Base-by-base conservation (phyloP, 2,329 filamentous ascomycete species). In the Fusarium falciforme region DNA sequence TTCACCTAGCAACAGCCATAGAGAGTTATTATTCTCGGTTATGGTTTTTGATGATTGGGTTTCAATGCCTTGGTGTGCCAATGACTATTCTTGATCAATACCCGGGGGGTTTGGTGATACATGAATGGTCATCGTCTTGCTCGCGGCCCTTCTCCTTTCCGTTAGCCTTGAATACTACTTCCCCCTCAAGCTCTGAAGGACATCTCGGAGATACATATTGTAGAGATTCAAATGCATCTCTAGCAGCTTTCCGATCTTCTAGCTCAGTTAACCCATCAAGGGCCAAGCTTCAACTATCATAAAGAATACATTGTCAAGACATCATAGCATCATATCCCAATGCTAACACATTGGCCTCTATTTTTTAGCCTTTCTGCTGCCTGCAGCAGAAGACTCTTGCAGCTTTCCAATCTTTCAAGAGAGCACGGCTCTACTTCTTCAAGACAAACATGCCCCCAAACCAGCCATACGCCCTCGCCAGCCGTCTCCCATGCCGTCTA, bases 381-480 rank as follows among this genome's bases (percentile, higher is more conserved):
- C 27, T 27, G 27, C 7, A 27, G 27, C 7, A 27, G 27, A 27
- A 27, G 27, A 27, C 9, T 12, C 6, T 5, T 3, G 5, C 25
- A 31, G 11, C 10, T 31, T 54, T 14, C 17, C 3, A 14, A 31
- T 10, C 8, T 5, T 31, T 17, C 3, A 31, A 52, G 27, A 9
- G 10, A 54, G 27, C 25, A 29, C 14, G 9, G 6, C 1, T 4
- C 11, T 59, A 57, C 2, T 62, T 35, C 0, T 66, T 71, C 40
- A 76, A 40, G 5, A 79, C 72, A 80, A 90, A 89, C 82, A 85
- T 87, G 0, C 72, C 79, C 0, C 82, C 83, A 68, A 68, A 17
- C 88, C 87, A 90, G 1, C 86, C 88, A 80, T 87, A 91, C 0
- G 84, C 82, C 54, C 87, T 80, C 60, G 78, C 82, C 44, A 91